Base-by-base conservation (phyloP, 441 rosid species). In the Rhodomyrtus psidioides region DNA sequence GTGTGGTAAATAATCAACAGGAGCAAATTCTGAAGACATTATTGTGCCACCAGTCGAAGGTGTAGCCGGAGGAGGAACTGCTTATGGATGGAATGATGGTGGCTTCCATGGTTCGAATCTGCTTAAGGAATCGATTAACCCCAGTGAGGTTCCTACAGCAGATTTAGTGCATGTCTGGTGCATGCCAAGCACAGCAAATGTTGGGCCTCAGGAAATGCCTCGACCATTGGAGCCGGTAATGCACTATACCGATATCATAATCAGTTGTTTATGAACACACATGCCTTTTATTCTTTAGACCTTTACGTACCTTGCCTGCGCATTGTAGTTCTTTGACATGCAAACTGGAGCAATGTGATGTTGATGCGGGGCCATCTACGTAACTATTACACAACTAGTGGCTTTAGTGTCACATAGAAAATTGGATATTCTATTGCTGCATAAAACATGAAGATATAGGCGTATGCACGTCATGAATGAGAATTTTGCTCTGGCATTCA, bases 61-160 rank as follows among this genome's bases (percentile, higher is more conserved):
- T 27, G 95, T 97, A 58, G 96, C 99, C 55, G 99, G 99, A 62
- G 99, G 99, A 90, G 98, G 99, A 44, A 97, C 99, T 62, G 93
- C 99, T 27, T 97, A 97, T 87, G 99, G 98, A 83, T 97, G 98
- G 96, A 92, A 88, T 84, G 98, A 96, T 84, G 94, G 93, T 81
- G 88, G 91, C 46, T 55, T 90, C 24, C 88, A 74, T 24, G 81
- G 85, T 87, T 87, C 93, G 55, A 89, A 84, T 75, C 84, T 88
- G 9, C 91, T 90, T 55, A 93, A 89, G 90, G 95, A 92, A 75
- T 92, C 93, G 27, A 88, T 91, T 15, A 93, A 96, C 86, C 98
- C 97, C 5, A 27, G 93, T 17, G 95, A 91, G 86, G 91, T 93
- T 89, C 94, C 93, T 34, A 94, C 98, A 56, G 86, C 95, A 75